Evolutionary conservation across 495 filamentous ascomycete species (phyloP).

Genomic region (Annulohypoxylon maeteangense): DNA sequence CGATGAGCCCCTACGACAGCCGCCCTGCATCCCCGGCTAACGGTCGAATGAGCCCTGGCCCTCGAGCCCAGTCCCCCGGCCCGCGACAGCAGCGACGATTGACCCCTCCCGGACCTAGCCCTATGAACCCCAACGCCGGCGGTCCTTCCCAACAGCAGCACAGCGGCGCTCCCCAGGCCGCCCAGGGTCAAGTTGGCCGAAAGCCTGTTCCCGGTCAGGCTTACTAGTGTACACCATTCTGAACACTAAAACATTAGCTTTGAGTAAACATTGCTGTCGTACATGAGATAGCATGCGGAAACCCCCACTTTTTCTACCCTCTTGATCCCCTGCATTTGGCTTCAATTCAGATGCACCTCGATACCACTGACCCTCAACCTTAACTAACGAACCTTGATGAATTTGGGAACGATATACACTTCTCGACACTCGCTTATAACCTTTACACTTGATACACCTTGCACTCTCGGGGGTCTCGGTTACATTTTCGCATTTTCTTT

Average conservation of each 20-base stretch:
- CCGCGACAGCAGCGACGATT: slow-evolving; percentile 56
- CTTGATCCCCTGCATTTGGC: slow-evolving; percentile 1
- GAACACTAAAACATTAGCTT: background rate
- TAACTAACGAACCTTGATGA: slow-evolving; percentile 45
- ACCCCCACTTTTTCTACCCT: background rate
- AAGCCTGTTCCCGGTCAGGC: slow-evolving; percentile 64
- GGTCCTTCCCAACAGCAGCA: slow-evolving; percentile 44
- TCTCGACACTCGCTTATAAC: slow-evolving; percentile 52
- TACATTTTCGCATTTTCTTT: slow-evolving; percentile 31
- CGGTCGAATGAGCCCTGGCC: slow-evolving; percentile 49
- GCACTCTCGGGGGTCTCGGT: slow-evolving; percentile 19
- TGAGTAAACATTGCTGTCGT: slow-evolving; percentile 1
- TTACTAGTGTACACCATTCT: slow-evolving; percentile 45
- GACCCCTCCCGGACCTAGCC: slow-evolving; percentile 69
- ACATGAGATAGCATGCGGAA: background rate
- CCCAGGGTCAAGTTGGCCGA: slow-evolving; percentile 51
- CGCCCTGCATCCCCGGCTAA: slow-evolving; percentile 51
- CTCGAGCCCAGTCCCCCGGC: slow-evolving; percentile 59
- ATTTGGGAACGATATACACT: slow-evolving; percentile 44
- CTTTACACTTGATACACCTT: slow-evolving; percentile 28
- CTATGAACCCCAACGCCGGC: slow-evolving; percentile 63
- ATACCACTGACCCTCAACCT: slow-evolving; percentile 34
- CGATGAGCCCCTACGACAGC: slow-evolving; percentile 51
- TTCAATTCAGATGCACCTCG: slow-evolving; percentile 13
- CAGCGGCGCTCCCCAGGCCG: slow-evolving; percentile 48